Evolutionary conservation across 345 rosid species (phyloP), one percentile per base, ranked within the genome.

Genomic region (Trapa incisa): DNA sequence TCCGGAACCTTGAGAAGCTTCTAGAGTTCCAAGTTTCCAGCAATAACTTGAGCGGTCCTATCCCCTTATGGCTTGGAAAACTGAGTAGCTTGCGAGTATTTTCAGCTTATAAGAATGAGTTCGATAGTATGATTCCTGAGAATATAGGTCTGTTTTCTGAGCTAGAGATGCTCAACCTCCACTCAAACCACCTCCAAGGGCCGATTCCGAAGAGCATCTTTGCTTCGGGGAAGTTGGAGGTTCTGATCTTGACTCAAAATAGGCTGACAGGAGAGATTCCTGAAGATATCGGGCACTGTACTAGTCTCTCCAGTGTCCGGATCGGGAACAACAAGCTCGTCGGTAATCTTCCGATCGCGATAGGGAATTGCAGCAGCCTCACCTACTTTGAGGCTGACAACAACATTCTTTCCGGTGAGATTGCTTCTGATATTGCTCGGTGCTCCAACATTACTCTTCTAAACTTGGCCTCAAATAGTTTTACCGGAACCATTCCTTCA

Each of bases 301-400:
- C 72, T 71, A 81, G 83, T 36, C 94, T 93, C 75, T 90, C 97
- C 1, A 93, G 84, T 68, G 69, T 90, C 57, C 84, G 97, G 37
- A 86, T 93, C 52, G 99, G 99, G 71, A 80, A 93, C 69, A 93
- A 94, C 72, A 79, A 77, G 69, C 89, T 93, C 71, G 77, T 81
- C 0, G 98, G 98, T 67, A 80, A 68, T 65, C 83, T 93, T 76
- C 99, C 99, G 3, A 83, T 71, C 76, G 67, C 85, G 9, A 82
- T 93, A 11, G 99, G 92, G 36, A 90, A 93, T 68, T 84, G 81
- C n/a, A 87, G 77, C 64, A 82, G 95, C 78, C 94, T 93, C 68
- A 80, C 99, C 0, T 93, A 90, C 73, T 93, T 93, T 70, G 99
- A 93, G 80, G 99, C 92, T 3, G 81, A 87, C 73, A 84, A 84